A percentile compares a stretch with the other conserved stretches of the same genome.
These are phyloP conservation scores for Apodospora peruviana DNA, from an alignment of 495 filamentous ascomycete species.

Conservation along the genomic window DNA sequence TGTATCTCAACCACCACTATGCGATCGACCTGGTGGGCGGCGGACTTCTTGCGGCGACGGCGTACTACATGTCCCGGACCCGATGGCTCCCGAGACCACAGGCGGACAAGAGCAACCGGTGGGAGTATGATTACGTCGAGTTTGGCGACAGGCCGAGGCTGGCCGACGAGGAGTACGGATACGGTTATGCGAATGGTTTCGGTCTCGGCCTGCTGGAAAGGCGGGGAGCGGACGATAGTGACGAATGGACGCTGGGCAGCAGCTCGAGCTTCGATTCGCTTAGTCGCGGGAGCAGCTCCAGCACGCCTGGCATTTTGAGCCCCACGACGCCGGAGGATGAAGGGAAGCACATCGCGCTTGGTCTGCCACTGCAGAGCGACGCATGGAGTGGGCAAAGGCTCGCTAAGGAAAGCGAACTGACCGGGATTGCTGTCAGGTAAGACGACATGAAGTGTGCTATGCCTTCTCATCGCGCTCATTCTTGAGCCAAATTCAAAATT, in stretches of 20 bases:
- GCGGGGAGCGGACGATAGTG: slow-evolving; percentile 21
- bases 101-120: slow-evolving; percentile 75
- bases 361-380: slow-evolving; percentile 19
- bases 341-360: slow-evolving; percentile 14
- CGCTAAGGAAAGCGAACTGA: slow-evolving; percentile 23
- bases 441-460: slow-evolving; percentile 12
- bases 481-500: not conserved
- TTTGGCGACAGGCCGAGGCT: slow-evolving; percentile 47
- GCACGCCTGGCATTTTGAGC: slow-evolving; percentile 35
- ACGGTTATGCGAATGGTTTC: slow-evolving; percentile 18
- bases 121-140: slow-evolving; percentile 95
- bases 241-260: slow-evolving; percentile 45
- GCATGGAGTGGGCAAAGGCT: slow-evolving; percentile 24
- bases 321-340: slow-evolving; percentile 31
- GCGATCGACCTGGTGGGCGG: slow-evolving; percentile 88
- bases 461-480: not conserved
- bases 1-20: slow-evolving; percentile 96
- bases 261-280: slow-evolving; percentile 31
- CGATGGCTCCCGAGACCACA: slow-evolving; percentile 79
- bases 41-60: slow-evolving; percentile 68
- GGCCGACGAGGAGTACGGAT: slow-evolving; percentile 35
- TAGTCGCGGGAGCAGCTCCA: slow-evolving; percentile 29
- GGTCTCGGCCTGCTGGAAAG: slow-evolving; percentile 27
- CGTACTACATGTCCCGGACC: slow-evolving; percentile 73
- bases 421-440: slow-evolving; percentile 23